A percentile compares a stretch with the other conserved stretches of the same genome.
Evolutionary conservation across 2,329 filamentous ascomycete species (phyloP).

Genomic region (Ophiostoma sp.): DNA sequence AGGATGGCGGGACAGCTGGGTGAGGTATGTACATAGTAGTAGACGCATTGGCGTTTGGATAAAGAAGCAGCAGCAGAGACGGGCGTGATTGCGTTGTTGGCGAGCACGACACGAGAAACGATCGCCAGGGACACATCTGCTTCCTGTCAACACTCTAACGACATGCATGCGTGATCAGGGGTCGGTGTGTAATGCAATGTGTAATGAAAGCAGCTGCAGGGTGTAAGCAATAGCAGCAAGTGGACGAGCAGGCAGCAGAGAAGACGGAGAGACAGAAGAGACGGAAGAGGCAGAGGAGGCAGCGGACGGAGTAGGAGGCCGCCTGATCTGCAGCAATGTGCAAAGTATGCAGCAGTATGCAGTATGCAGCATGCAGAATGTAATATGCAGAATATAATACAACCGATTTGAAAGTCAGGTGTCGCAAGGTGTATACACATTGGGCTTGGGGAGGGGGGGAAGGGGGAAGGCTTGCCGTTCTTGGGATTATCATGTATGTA

Average conservation of each 20-base stretch:
- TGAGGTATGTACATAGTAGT: not conserved
- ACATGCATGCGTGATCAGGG: not conserved
- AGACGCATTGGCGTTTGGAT: not conserved
- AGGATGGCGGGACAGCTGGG: not conserved
- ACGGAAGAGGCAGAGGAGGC: not conserved
- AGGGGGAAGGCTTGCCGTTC: not conserved
- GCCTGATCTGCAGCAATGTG: not conserved
- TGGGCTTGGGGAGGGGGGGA: not conserved
- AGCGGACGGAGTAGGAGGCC: not conserved
- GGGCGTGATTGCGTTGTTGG: not conserved
- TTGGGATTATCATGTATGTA: not conserved
- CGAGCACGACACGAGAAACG: not conserved
- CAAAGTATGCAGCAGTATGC: not conserved
- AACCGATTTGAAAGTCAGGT: not conserved
- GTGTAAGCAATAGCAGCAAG: not conserved
- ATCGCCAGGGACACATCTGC: constrained; percentile 2
- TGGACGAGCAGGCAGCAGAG: not conserved
- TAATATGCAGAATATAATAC: not conserved
- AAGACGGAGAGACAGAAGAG: not conserved
- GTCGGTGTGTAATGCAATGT: not conserved
- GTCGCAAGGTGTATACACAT: not conserved
- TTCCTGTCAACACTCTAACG: not conserved
- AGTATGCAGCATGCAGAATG: not conserved
- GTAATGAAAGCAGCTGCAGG: not conserved
- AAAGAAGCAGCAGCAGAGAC: not conserved